phyloP scores from a whole-genome alignment of 176 grass and related monocot genomes.

The Typha latifolia region DNA sequence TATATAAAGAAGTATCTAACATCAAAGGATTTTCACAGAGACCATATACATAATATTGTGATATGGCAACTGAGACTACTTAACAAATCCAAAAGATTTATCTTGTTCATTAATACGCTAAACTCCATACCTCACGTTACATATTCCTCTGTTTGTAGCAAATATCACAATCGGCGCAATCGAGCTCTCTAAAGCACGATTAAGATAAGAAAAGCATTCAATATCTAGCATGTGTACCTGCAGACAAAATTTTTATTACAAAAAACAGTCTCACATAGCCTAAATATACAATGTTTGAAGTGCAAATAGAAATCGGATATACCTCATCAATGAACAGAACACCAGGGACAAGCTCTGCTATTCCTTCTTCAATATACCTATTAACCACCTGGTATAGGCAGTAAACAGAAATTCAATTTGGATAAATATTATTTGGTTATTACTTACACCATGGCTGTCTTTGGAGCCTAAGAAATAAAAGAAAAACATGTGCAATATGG shows the following conservation, averaged over 20 bases:
- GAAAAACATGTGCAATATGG: not conserved
- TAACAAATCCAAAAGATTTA: constrained; percentile 1
- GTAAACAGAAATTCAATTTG: not conserved
- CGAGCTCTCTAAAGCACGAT: constrained; percentile 84
- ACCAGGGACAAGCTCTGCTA: constrained; percentile 94
- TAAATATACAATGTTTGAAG: not conserved
- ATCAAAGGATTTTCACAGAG: too few species aligned
- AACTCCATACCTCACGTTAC: constrained; percentile 64
- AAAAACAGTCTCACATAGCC: not conserved
- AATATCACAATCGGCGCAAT: constrained; percentile 89
- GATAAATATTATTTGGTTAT: not conserved
- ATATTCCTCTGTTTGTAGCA: constrained; percentile 90
- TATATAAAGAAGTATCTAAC: not conserved
- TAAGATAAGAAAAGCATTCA: constrained; percentile 96
- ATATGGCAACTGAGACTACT: too few species aligned
- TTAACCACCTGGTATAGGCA: constrained; percentile 54
- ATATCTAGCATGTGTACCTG: constrained; percentile 96
- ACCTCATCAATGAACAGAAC: constrained; percentile 98
- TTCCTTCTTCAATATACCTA: constrained; percentile 83
- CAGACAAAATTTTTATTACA: constrained; percentile 17
- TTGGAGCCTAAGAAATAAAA: constrained; percentile 3
- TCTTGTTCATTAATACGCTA: constrained; percentile 1
- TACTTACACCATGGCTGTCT: not conserved
- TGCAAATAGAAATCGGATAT: constrained; percentile 5
- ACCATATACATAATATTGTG: too few species aligned